phyloP scores from a whole-genome alignment of 306 rosid genomes.

The Inga oerstediana region DNA sequence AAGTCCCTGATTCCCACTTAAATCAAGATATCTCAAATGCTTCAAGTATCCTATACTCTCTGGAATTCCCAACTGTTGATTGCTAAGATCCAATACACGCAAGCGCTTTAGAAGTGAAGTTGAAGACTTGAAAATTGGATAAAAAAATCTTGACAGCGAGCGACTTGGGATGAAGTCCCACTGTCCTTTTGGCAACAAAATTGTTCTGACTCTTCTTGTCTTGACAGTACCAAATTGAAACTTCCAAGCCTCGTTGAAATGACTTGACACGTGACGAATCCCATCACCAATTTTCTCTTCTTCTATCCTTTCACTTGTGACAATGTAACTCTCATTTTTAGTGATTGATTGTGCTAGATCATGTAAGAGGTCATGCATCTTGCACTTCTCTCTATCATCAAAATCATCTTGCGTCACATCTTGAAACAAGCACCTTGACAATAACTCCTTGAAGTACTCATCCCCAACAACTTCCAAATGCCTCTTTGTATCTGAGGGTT shows the following conservation, averaged over 20 bases:
- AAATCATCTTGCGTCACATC: rapidly evolving
- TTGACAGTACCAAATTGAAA: background rate
- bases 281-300: background rate
- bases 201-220: background rate
- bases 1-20: rapidly evolving
- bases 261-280: background rate
- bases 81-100: background rate
- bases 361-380: conserved; percentile 16
- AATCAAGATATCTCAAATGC: conserved; percentile 19
- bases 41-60: background rate
- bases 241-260: rapidly evolving
- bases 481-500: background rate
- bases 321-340: background rate
- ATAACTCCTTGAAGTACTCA: no score
- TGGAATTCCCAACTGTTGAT: background rate
- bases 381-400: rapidly evolving
- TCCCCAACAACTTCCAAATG: background rate
- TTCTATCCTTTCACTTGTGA: no score
- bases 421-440: no score
- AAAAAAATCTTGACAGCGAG: no score
- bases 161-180: background rate
- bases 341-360: background rate
- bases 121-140: background rate
- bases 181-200: background rate
- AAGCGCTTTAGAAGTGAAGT: background rate